Base-by-base conservation (phyloP, 2,329 filamentous ascomycete genomes). In the Lecanoromycetidae sp. region DNA sequence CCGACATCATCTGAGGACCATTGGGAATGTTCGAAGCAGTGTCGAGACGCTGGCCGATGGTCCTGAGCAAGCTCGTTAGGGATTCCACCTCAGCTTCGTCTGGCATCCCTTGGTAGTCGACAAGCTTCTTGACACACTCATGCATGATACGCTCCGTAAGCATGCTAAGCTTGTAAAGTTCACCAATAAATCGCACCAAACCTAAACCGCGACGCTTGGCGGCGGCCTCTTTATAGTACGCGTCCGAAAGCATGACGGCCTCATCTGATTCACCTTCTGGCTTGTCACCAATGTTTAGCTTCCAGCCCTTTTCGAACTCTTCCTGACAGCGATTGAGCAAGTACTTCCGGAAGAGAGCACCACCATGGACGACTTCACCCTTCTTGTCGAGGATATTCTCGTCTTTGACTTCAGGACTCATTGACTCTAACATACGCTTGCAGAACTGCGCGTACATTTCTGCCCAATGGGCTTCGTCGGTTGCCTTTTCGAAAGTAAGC, bases 61-160 rank as follows among this genome's bases (percentile, higher is more conserved):
- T 94, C 56, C 83, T 80, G 52, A 98, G 77, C 54, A 98, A 75
- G 70, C 93, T 95, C 59, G 82, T 87, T 66, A 98, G 79, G 57
- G 87, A 94, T 74, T 98, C 91, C 51, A 98, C 83, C 65, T 95
- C 88, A 45, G 90, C 85, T 69, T 98, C 91, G 58, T 98, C 91
- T 36, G 91, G 91, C 52, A 87, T 71, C 52, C 86, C 87, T 61
- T 90, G 83, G 66, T 93, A 96, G 68, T 98, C 90, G 56, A 98
- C 85, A 54, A 98, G 77, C 68, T 94, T 94, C 71, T 87, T 82
- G 23, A 98, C 87, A 76, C 91, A 98, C 68, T 95, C 87, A 71
- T 98, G 90, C 91, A 98, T 98, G 69, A 98, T 98, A 64, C 90
- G 85, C 66, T 95, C 86, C 52, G 91, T 98, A 66, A 98, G 77